These are phyloP conservation scores for Venturia aucupariae DNA, from an alignment of 2,329 filamentous ascomycete species.

Conservation along the genomic window DNA sequence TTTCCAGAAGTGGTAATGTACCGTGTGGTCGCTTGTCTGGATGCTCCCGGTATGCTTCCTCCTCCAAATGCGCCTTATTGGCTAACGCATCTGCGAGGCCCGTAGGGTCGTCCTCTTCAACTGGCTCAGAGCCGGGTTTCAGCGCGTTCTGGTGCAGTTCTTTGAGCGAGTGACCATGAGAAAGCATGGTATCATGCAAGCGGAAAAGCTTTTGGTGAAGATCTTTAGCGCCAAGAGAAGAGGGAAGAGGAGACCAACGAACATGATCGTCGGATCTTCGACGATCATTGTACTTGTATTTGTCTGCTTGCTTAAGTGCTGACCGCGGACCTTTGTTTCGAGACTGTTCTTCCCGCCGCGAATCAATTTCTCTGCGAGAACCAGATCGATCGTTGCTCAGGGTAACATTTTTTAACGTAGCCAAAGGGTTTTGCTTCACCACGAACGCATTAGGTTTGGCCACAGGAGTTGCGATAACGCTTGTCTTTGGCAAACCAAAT, in stretches of 20 bases:
- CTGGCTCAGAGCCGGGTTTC: not conserved
- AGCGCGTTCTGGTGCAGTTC: conserved; percentile 6
- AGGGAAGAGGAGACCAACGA: conserved; percentile 7
- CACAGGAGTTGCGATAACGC: conserved; percentile 6
- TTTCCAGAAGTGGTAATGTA: not conserved
- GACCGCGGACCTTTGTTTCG: conserved; percentile 2
- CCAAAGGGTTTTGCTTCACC: conserved; percentile 10
- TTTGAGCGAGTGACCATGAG: conserved; percentile 12
- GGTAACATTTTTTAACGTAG: not conserved
- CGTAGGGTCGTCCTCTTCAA: conserved; percentile 6
- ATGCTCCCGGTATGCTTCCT: conserved; percentile 12
- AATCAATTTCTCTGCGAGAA: conserved; percentile 1
- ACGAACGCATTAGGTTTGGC: conserved; percentile 11
- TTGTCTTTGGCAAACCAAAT: conserved; percentile 12
- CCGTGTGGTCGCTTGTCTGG: conserved; percentile 12
- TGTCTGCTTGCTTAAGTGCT: conserved; percentile 5
- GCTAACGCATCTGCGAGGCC: not conserved
- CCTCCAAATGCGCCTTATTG: conserved; percentile 11
- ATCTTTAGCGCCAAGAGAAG: conserved; percentile 11
- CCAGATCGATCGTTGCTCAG: not conserved
- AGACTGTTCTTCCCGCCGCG: conserved; percentile 1
- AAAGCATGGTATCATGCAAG: not conserved
- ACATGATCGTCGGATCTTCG: not conserved
- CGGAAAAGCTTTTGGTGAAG: conserved; percentile 5
- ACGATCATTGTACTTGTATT: not conserved